Base-by-base conservation (phyloP, 352 stramenopile genomes). In the Globisporangium sylvaticum region DNA sequence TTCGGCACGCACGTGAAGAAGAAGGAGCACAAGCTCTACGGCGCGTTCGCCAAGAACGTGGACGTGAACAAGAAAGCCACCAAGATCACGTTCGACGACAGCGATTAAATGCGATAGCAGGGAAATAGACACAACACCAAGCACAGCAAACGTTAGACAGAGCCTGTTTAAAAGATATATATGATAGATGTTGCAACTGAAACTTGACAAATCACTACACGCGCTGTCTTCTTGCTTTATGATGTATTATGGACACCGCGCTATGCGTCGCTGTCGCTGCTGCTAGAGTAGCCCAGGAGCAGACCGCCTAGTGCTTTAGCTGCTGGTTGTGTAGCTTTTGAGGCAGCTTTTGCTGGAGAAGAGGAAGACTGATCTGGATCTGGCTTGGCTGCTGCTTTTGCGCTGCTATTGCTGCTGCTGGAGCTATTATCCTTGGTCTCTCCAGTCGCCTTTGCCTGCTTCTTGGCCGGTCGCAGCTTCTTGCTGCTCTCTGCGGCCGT, bases 1-100 rank as follows among this genome's bases (percentile, higher is more conserved):
- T 99, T 99, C 78, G 97, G 97, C 67, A 99, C 96, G 66, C 97
- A 98, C 37, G 98, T 99, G 57, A 99, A 99, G 84, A 99, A 99
- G 87, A 99, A 99, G 91, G 96, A 99, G 78, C 96, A 99, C 90
- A 99, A 99, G 73, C 76, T 99, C 22, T 99, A 99, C 74, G 97
- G 97, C 56, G 97, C 96, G 57, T 98, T 98, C 54, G 92, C 94
- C 44, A 98, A 97, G 75, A 90, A 95, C 66, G 91, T 96, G 46
- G 91, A 97, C 73, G 92, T 96, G 74, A 84, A 64, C 66, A 99
- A 99, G 80, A 98, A 99, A 76, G 94, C 97, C 18, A 98, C 93
- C 20, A 99, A 99, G 79, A 99, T 99, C 75, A 98, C 88, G 58
- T 99, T 99, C 69, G 86, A 82, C 76, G 81, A 92, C 55, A 77